Evolutionary conservation across 2,329 filamentous ascomycete genomes (phyloP).

Genomic region (Colletotrichum neosansevieriae): DNA sequence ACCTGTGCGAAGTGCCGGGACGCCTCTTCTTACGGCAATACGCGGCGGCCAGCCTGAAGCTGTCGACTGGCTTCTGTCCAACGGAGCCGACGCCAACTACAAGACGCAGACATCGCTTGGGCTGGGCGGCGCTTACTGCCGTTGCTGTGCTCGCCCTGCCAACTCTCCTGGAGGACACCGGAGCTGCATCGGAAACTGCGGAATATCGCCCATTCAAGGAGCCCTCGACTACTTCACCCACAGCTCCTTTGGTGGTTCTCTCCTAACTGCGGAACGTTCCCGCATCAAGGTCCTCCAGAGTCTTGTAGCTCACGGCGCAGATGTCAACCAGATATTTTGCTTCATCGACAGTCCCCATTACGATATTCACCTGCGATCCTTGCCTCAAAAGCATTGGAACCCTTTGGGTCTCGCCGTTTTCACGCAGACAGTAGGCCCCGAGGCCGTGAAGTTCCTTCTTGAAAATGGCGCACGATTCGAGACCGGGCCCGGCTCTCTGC

Average conservation of each 20-base stretch:
- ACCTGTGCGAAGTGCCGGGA: constrained; percentile 4
- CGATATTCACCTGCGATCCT: background rate
- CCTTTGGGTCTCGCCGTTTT: constrained; percentile 8
- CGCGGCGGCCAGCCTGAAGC: constrained; percentile 8
- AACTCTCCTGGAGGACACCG: background rate
- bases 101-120: background rate
- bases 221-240: constrained; percentile 22
- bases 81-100: background rate
- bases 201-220: constrained; percentile 8
- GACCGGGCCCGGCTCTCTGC: background rate
- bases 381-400: background rate
- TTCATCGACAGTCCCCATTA: background rate
- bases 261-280: background rate
- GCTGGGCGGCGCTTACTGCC: background rate
- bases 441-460: constrained; percentile 7
- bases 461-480: constrained; percentile 2
- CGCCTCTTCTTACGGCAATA: constrained; percentile 10
- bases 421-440: constrained; percentile 11
- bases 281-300: constrained; percentile 6
- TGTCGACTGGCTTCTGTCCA: constrained; percentile 12
- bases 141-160: background rate
- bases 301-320: background rate
- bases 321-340: constrained; percentile 3
- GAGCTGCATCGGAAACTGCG: background rate
- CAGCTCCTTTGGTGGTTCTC: background rate